Percentiles rank a stretch among this genome's conserved stretches.
phyloP scores from a whole-genome alignment of 75 land plant species.

The Sequoiadendron giganteum region DNA sequence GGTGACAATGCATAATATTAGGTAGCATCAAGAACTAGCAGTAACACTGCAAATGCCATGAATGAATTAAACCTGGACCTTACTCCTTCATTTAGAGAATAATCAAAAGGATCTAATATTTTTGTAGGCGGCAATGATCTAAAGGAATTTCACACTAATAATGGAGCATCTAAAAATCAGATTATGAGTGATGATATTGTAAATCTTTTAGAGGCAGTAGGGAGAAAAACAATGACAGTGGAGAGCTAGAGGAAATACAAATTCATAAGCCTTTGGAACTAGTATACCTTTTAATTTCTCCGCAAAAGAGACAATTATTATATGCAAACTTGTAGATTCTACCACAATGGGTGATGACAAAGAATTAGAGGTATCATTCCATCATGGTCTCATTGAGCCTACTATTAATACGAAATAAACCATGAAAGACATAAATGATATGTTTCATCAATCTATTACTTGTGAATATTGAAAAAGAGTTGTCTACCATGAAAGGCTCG shows the following conservation, averaged over 20 bases:
- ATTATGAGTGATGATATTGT: no score
- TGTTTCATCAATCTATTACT: slow-evolving; percentile 79
- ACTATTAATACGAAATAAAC: slow-evolving; percentile 78
- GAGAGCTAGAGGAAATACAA: background rate
- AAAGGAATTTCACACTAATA: no score
- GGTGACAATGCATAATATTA: no score
- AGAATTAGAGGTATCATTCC: slow-evolving; percentile 57
- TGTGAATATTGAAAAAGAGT: slow-evolving; percentile 18
- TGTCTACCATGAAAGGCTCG: background rate
- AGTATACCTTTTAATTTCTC: background rate
- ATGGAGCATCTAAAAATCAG: no score
- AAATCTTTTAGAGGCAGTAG: no score
- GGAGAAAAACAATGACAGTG: background rate
- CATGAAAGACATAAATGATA: slow-evolving; percentile 69
- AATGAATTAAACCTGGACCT: no score
- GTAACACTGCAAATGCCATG: no score
- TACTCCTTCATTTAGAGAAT: no score
- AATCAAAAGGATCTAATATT: no score
- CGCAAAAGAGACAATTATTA: slow-evolving; percentile 51
- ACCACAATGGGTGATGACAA: slow-evolving; percentile 40
- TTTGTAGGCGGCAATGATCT: no score
- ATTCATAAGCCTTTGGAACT: background rate
- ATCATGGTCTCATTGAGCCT: slow-evolving; percentile 80
- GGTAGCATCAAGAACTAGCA: no score
- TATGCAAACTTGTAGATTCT: slow-evolving; percentile 52